Evolutionary conservation across 331 rosid species (phyloP).

Genomic region (Arachis monticola): DNA sequence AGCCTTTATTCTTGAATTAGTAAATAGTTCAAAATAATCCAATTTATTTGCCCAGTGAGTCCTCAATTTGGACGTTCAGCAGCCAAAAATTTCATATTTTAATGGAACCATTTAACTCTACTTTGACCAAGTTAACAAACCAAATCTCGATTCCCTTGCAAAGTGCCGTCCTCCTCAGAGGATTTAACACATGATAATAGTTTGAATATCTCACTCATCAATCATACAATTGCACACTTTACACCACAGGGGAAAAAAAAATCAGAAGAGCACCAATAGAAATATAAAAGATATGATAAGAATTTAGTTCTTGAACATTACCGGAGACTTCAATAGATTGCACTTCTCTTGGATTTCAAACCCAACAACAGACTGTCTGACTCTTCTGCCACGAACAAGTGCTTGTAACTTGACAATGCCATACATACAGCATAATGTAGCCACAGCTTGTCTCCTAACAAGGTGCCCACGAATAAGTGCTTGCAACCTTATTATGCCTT

Average conservation of each 20-base stretch:
- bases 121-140: slow-evolving; percentile 2
- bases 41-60: neutral
- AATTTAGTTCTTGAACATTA: slow-evolving; percentile 40
- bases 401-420: slow-evolving; percentile 90
- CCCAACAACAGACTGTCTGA: slow-evolving; percentile 68
- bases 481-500: slow-evolving; percentile 98
- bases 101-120: slow-evolving; percentile 16
- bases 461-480: slow-evolving; percentile 98
- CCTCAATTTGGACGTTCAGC: neutral
- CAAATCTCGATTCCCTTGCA: neutral
- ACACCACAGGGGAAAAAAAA: neutral
- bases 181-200: neutral
- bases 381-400: slow-evolving; percentile 70
- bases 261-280: slow-evolving; percentile 25
- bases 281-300: slow-evolving; percentile 19
- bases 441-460: slow-evolving; percentile 96
- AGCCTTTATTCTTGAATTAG: slow-evolving; percentile 2
- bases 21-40: slow-evolving; percentile 13
- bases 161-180: neutral
- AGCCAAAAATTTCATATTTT: slow-evolving; percentile 14
- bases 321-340: no score
- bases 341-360: slow-evolving; percentile 65
- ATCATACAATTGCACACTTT: slow-evolving; percentile 8
- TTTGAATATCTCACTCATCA: neutral
- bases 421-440: slow-evolving; percentile 78